Base-by-base conservation (phyloP, 2,329 filamentous ascomycete species). In the Cladobotryum mycophilum region DNA sequence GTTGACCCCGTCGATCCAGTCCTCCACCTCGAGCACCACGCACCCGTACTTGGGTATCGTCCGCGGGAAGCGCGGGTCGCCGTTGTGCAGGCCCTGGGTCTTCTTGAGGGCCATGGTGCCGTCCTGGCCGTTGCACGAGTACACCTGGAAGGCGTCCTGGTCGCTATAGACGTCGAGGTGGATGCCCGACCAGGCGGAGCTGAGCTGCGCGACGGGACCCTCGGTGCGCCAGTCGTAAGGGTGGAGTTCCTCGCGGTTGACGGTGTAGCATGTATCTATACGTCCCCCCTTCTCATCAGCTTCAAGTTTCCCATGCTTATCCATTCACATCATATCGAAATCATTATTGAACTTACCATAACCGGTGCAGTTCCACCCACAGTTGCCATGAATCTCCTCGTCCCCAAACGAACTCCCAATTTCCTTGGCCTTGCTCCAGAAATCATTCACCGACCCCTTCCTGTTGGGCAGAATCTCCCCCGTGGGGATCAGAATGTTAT, bases 1-100 rank as follows among this genome's bases (percentile, higher is more conserved):
- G 71, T 96, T 96, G 71, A 97, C 93, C 22, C 79, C 90, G 65
- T 95, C 91, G 63, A 96, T 95, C 81, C 84, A 96, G 67, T 93
- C 90, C 75, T 96, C 82, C 12, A 93, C 88, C 72, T 96, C 92
- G 68, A 96, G 79, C 45, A 96, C 92, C 22, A 96, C 64, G 68
- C 92, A 96, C 33, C 89, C 90, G 63, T 90, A 89, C 73, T 91
- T 66, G 50, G 81, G 77, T 22, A 89, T 85, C 7, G 79, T 79
- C 36, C 84, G 75, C 3, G 81, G 79, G 59, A 83, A 79, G 25
- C 9, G 6, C 33, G 71, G 68, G 2, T 69, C 55, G 53, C 78
- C 68, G 54, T 79, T 74, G 54, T 73, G 68, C 4, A 86, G 70
- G 14, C 86, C 86, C 66, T 90, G 87, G 0, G 81, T 85, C 54